Evolutionary conservation across 2,329 filamentous ascomycete genomes (phyloP).

Genomic region (Cephalotrichum gorgonifer): DNA sequence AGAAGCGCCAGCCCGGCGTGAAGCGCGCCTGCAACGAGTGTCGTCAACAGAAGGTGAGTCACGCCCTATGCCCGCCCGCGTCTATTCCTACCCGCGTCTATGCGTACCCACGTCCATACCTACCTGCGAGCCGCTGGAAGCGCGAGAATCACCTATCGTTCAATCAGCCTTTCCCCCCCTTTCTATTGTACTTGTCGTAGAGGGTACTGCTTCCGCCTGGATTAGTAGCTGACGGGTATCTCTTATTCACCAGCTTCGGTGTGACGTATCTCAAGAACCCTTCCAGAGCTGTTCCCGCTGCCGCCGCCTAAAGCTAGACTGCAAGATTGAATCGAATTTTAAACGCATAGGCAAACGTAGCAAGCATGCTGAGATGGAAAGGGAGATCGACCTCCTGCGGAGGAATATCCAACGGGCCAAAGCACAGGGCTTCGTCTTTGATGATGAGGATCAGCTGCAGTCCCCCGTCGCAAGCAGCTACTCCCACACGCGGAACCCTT

Average conservation of each 20-base stretch:
- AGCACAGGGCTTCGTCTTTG: slow-evolving; percentile 43
- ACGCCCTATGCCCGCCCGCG: background rate
- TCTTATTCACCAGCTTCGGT: slow-evolving; percentile 51
- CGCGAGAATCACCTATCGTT: background rate
- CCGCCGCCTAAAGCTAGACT: slow-evolving; percentile 68
- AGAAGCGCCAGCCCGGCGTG: slow-evolving; percentile 56
- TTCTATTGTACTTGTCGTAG: background rate
- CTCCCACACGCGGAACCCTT: slow-evolving; percentile 49
- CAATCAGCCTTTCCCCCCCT: too few species aligned
- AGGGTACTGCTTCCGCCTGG: background rate
- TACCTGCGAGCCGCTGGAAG: too few species aligned
- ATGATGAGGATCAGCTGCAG: slow-evolving; percentile 41
- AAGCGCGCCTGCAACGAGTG: slow-evolving; percentile 81
- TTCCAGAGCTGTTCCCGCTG: slow-evolving; percentile 71
- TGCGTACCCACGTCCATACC: too few species aligned
- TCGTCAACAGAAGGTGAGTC: slow-evolving; percentile 70
- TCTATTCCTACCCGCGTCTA: slow-evolving; percentile 2
- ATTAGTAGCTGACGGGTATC: slow-evolving; percentile 9
- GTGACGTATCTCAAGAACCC: slow-evolving; percentile 73
- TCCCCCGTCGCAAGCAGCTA: slow-evolving; percentile 18
- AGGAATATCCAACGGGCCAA: slow-evolving; percentile 51
- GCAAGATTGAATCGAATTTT: slow-evolving; percentile 82
- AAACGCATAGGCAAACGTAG: slow-evolving; percentile 75
- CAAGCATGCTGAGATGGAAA: slow-evolving; percentile 79
- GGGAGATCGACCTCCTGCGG: slow-evolving; percentile 62